phyloP scores from a whole-genome alignment of 208 protist genomes.

The Polymyxa betae region DNA sequence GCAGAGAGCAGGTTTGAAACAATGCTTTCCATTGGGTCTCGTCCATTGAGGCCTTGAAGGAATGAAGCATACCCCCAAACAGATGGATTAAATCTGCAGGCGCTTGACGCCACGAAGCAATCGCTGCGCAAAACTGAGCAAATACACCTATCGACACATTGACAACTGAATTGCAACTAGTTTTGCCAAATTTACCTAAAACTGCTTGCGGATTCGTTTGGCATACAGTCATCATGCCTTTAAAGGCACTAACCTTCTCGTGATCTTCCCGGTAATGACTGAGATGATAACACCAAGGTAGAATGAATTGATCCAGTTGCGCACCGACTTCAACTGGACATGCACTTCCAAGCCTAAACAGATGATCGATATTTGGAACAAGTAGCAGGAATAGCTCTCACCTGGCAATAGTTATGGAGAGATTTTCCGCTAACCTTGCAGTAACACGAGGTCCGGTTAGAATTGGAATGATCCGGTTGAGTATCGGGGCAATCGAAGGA shows the following conservation, averaged over 20 bases:
- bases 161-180: background rate
- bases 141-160: background rate
- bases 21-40: constrained; percentile 53
- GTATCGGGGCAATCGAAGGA: background rate
- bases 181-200: background rate
- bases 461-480: constrained; percentile 71
- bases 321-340: constrained; percentile 31
- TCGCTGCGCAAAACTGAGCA: constrained; percentile 68
- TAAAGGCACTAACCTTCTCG: constrained; percentile 30
- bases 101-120: constrained; percentile 68
- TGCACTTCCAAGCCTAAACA: background rate
- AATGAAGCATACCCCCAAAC: constrained; percentile 62
- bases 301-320: background rate
- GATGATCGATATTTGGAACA: background rate
- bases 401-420: constrained; percentile 39
- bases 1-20: background rate
- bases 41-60: constrained; percentile 61
- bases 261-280: constrained; percentile 40
- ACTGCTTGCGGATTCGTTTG: constrained; percentile 15
- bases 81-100: constrained; percentile 54
- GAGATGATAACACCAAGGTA: constrained; percentile 24
- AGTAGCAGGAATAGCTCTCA: background rate
- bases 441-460: constrained; percentile 63
- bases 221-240: constrained; percentile 16
- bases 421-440: background rate